These are phyloP conservation scores for Thalassiosira hispida DNA, from an alignment of 352 stramenopile genomes.

Conservation along the genomic window DNA sequence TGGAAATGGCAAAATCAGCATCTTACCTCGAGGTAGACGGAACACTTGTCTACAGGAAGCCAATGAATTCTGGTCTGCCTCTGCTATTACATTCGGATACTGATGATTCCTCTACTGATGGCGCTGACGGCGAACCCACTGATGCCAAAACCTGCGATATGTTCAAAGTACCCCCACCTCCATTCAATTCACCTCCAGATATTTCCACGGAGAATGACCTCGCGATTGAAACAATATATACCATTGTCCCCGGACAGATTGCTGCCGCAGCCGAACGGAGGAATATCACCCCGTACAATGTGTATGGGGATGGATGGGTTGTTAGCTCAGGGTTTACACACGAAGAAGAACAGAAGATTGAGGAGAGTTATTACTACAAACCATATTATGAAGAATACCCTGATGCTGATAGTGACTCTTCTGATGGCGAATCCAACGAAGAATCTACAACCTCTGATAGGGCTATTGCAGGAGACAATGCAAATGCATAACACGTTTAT, in stretches of 20 bases:
- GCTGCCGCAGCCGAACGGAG: conserved; percentile 1
- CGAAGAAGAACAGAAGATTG: conserved; percentile 23
- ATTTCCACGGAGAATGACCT: too few relatives aligned
- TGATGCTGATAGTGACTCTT: too few relatives aligned
- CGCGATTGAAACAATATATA: neutral
- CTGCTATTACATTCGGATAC: neutral
- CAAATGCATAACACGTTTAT: too few relatives aligned
- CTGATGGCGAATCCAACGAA: too few relatives aligned
- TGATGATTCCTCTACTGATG: neutral
- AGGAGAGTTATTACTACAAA: conserved; percentile 28
- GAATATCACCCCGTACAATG: neutral
- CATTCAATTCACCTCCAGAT: neutral
- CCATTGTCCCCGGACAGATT: conserved; percentile 27
- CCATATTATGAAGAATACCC: neutral
- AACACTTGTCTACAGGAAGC: neutral
- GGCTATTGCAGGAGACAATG: too few relatives aligned
- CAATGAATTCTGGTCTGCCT: neutral
- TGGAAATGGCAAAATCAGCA: conserved; percentile 8
- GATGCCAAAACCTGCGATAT: neutral
- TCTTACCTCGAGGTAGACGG: neutral
- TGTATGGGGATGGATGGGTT: conserved; percentile 14
- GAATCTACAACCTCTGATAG: too few relatives aligned
- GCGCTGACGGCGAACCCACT: too few relatives aligned
- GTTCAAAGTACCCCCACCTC: conserved; percentile 17
- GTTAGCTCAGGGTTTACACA: conserved; percentile 1